Base-by-base conservation (phyloP, 805 yeast species). In the Hanseniaspora occidentalis region DNA sequence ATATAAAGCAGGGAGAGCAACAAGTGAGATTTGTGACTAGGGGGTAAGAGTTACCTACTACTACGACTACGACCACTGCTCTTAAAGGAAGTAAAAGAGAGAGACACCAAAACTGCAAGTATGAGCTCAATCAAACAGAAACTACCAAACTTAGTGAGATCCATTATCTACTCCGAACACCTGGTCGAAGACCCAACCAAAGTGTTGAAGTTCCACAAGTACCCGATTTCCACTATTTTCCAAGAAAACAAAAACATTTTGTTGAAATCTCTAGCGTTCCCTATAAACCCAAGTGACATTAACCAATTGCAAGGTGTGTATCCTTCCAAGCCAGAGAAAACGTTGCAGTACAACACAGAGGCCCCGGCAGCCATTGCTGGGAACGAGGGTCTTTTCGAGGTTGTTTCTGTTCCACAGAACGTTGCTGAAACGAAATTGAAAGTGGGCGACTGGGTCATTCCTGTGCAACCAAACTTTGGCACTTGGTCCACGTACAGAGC, bases 311-410 rank as follows among this genome's bases (percentile, higher is more conserved):
- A 78, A 56, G 96, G 96, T 17, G 84, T 79, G 0, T 88, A 88
- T 50, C 94, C 95, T 1, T 72, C 85, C 9, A 72, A 68, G 43
- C 94, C 95, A 0, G 74, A 67, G 33, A 65, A 52, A 60, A 64
- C 57, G 17, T 65, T 58, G 39, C 75, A 60, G 37, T 75, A 72
- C 43, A 76, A 77, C 6, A 73, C 84, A 1, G 72, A 69, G 33
- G n/a, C 11, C 5, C 88, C 94, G 2, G 63, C 75, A 7, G 94
- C 94, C 4, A 79, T 85, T 36, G 85, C 88, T 27, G 98, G 98
- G 41, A 92, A 92, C 57, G 98, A 89, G 61, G 97, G 96, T 18
- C 71, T 84, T 9, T 88, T 84, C 55, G 81, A 84, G 55, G 79
- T 89, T n/a, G 54, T 83, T n/a, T 75, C 77, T 40, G 71, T 73